phyloP scores from a whole-genome alignment of 352 stramenopile species.

The Phytopythium ostracodes region DNA sequence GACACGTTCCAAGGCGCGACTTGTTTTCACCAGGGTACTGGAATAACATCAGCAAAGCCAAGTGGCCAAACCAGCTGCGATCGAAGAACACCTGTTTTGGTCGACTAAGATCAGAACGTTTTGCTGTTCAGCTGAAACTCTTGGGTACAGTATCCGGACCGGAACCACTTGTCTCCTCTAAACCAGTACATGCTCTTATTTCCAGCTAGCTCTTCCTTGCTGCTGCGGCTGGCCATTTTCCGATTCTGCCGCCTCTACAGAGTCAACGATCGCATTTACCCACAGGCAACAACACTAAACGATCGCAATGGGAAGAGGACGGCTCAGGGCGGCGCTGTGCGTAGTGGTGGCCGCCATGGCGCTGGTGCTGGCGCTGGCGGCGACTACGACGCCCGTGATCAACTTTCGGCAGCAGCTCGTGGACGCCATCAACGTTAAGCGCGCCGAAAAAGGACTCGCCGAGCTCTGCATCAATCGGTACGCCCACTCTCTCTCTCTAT shows the following conservation, averaged over 20 bases:
- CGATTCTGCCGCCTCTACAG: background rate
- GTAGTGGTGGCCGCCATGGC: conserved; percentile 9
- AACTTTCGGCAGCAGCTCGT: conserved; percentile 43
- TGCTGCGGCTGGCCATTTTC: background rate
- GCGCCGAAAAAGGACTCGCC: conserved; percentile 25
- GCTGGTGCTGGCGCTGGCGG: conserved; percentile 9
- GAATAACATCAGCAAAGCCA: too few species aligned
- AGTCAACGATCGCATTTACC: background rate
- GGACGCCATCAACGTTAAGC: conserved; percentile 30
- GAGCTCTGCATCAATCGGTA: conserved; percentile 38
- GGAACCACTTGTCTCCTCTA: background rate
- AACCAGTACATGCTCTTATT: too few species aligned
- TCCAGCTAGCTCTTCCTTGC: background rate
- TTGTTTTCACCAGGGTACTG: too few species aligned
- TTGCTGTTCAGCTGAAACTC: background rate
- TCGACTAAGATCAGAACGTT: background rate
- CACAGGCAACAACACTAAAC: background rate
- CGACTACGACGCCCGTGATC: conserved; percentile 22
- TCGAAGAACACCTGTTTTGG: background rate
- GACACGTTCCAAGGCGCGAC: too few species aligned
- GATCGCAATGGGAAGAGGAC: background rate
- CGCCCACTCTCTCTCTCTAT: background rate
- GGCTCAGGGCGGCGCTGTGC: conserved; percentile 4
- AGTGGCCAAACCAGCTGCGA: background rate
- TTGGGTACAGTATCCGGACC: background rate